Evolutionary conservation across 306 rosid genomes (phyloP).

Genomic region (Vigna radiata): DNA sequence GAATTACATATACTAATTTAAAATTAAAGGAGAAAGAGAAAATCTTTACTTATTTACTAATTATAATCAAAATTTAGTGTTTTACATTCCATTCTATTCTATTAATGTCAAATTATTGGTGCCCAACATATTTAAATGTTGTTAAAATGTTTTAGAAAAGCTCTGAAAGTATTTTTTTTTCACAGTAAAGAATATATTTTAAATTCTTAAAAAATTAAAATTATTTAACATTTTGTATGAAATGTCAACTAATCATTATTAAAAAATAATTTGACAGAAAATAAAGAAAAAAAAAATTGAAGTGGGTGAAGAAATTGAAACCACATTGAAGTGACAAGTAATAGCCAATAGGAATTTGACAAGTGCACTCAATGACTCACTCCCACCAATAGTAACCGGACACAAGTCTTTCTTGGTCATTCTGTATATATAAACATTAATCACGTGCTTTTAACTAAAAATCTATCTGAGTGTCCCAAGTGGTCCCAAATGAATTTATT

Average conservation of each 20-base stretch:
- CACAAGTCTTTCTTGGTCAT: not conserved
- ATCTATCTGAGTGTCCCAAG: not conserved
- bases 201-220: not conserved
- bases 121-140: too few species aligned
- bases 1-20: too few species aligned
- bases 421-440: not conserved
- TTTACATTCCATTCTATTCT: too few species aligned
- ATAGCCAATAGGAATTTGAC: conserved; percentile 11
- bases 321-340: not conserved
- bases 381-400: conserved; percentile 18
- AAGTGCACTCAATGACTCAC: conserved; percentile 33
- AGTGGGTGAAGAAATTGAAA: not conserved
- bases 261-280: not conserved
- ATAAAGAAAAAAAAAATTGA: too few species aligned
- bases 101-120: too few species aligned
- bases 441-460: not conserved
- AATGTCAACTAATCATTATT: not conserved
- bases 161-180: too few species aligned
- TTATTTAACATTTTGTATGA: not conserved
- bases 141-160: too few species aligned
- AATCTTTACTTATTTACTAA: too few species aligned
- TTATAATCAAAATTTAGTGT: too few species aligned
- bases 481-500: not conserved
- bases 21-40: too few species aligned
- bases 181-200: too few species aligned